Evolutionary conservation across 164 flowering plant species (phyloP).

Genomic region (Macadamia integrifolia): DNA sequence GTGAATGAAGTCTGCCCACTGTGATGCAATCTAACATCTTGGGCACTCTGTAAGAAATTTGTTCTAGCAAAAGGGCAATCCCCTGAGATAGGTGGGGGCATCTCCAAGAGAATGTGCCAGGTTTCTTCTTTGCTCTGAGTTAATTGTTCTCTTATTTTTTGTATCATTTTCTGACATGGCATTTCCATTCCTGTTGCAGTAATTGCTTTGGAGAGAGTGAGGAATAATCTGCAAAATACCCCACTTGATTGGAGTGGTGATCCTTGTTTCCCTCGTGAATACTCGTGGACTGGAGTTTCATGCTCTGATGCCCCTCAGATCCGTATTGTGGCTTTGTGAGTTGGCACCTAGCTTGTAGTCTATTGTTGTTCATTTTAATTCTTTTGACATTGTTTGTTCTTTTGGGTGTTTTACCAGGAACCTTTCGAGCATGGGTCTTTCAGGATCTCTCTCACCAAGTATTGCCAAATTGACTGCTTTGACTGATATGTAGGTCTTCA

Average conservation of each 20-base stretch:
- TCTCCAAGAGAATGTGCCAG: not conserved
- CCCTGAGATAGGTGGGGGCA: not conserved
- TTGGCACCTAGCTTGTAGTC: slow-evolving; percentile 11
- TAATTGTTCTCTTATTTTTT: not conserved
- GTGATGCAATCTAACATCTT: not conserved
- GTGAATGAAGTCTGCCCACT: not conserved
- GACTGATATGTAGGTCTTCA: slow-evolving; percentile 38
- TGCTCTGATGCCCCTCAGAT: slow-evolving; percentile 58
- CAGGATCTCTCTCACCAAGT: slow-evolving; percentile 61
- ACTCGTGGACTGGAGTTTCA: slow-evolving; percentile 83
- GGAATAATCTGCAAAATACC: slow-evolving; percentile 36
- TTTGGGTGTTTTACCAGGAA: not conserved
- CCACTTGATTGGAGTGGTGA: slow-evolving; percentile 90
- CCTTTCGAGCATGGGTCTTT: slow-evolving; percentile 58
- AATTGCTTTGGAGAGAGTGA: slow-evolving; percentile 48
- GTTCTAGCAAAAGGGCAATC: not conserved
- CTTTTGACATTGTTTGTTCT: not conserved
- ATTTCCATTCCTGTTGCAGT: slow-evolving; percentile 35
- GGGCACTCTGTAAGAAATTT: not conserved
- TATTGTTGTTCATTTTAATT: not conserved
- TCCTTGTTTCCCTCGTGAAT: slow-evolving; percentile 69
- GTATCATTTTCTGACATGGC: not conserved
- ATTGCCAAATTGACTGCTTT: slow-evolving; percentile 78
- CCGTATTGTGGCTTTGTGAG: slow-evolving; percentile 73
- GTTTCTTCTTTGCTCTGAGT: not conserved